Conservation (phyloP, 1,284 basidiomycete species). For the Tylopilus sp. region DNA sequence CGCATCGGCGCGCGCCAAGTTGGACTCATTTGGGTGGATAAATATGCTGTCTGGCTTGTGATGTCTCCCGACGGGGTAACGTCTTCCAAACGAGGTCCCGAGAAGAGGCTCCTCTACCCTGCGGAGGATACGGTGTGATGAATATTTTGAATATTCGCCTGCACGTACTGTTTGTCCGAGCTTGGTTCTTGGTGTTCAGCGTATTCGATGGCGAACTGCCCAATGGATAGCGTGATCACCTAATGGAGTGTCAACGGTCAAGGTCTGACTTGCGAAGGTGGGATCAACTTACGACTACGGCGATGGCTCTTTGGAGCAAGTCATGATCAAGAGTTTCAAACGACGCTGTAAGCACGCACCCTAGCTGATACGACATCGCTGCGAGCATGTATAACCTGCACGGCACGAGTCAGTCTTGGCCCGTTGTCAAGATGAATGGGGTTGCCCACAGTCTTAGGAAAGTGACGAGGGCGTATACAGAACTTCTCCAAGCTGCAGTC, state of each 20-base stretch:
- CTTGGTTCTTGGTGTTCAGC: constrained; percentile 32
- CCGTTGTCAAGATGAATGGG: neutral
- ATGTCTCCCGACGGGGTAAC: constrained; percentile 26
- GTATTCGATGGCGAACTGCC: constrained; percentile 56
- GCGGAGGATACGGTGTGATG: neutral
- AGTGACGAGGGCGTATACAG: constrained; percentile 53
- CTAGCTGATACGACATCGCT: constrained; percentile 62
- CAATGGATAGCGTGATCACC: constrained; percentile 51
- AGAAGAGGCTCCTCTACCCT: constrained; percentile 39
- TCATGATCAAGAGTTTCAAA: constrained; percentile 5
- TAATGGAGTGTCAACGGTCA: too few species aligned
- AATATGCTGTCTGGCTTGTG: constrained; percentile 54
- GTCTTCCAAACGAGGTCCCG: constrained; percentile 16
- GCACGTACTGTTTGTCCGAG: constrained; percentile 18
- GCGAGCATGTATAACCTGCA: constrained; percentile 65
- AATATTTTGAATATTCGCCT: neutral
- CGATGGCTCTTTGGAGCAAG: constrained; percentile 43
- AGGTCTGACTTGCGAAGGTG: neutral
- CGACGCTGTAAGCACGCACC: constrained; percentile 41
- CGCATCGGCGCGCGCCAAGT: constrained; percentile 60
- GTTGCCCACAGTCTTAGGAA: constrained; percentile 54
- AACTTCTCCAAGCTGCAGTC: constrained; percentile 50
- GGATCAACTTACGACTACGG: constrained; percentile 44
- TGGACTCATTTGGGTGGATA: constrained; percentile 60
- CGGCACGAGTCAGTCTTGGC: neutral